Evolutionary conservation across 2,329 filamentous ascomycete species (phyloP), one percentile per base, ranked within the genome.

Genomic region (Lasiodiplodia hormozganensis): DNA sequence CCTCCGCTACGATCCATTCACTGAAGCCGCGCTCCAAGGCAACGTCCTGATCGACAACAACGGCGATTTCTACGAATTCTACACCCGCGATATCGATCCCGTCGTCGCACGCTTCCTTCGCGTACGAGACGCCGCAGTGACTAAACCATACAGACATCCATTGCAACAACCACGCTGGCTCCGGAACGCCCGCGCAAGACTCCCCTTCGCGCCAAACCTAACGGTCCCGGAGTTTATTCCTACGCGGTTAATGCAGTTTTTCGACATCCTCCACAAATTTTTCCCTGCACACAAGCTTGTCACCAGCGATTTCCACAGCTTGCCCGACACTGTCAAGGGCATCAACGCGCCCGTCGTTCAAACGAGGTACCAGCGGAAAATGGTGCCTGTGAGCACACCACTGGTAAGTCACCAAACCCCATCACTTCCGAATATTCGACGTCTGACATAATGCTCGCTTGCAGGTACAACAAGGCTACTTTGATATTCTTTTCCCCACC

Each of bases 401-500:
- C 87, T 97, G 78, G 96, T 97, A 84, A 81, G 90, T 82, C 16
- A 11, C 12, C 31, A 49, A 23, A 18, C 18, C 31, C 6, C 16
- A 18, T 25, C 31, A 6, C 11, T 25, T 18, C 21, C 14, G 11
- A 57, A 11, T 16, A n/a, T 21, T 68, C 51, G 51, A 21, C 21
- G 10, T 11, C 31, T 68, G 71, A 21, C 23, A 43, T 36, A 28
- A 40, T 14, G 8, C 8, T 60, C n/a, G 14, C 53, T 10, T 25
- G 51, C 71, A 96, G 93, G 93, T 97, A 58, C 94, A 98, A 79
- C 96, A 99, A 83, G 96, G 96, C 56, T 98, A 97, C 81, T 99
- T 99, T 77, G 96, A 99, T 78, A 97, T 99, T 74, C 90, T 99
- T 77, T 99, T 99, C 82, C 96, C 96, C 0, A 99, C 96, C 12